A percentile compares a stretch with the other conserved stretches of the same genome.
phyloP scores from a whole-genome alignment of 805 yeast species.

The Starmerella sirachaensis region DNA sequence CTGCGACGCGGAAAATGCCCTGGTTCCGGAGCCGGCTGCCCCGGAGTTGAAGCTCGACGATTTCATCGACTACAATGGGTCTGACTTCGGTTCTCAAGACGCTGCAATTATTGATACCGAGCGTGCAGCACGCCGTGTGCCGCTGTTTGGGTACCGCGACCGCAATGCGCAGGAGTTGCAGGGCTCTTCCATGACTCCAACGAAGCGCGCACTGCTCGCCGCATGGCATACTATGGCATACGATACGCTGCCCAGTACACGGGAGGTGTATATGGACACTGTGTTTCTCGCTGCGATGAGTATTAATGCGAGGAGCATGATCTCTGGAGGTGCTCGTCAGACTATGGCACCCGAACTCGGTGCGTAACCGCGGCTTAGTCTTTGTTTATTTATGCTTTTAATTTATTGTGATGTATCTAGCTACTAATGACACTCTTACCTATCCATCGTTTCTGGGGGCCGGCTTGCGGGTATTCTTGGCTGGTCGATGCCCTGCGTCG shows the following conservation, averaged over 20 bases:
- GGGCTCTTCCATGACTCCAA: conserved; percentile 20
- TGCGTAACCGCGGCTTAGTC: no score
- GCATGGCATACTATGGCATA: conserved; percentile 24
- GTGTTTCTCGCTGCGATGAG: conserved; percentile 24
- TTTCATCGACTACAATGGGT: conserved; percentile 6
- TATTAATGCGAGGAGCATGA: conserved; percentile 23
- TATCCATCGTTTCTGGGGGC: no score
- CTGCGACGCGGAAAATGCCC: no score
- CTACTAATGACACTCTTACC: no score
- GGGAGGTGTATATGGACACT: conserved; percentile 21
- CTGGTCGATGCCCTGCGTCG: no score
- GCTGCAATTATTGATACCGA: not conserved
- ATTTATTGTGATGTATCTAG: no score
- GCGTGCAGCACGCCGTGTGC: not conserved
- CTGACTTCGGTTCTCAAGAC: not conserved
- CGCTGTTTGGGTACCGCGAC: conserved; percentile 6
- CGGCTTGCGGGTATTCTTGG: no score
- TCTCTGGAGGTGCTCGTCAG: conserved; percentile 27
- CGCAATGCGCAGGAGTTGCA: conserved; percentile 1
- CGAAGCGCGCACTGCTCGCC: conserved; percentile 21
- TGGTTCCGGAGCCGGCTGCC: no score
- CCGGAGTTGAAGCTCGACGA: conserved; percentile 8
- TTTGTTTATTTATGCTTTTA: no score
- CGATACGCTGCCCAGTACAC: conserved; percentile 13
- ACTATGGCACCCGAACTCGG: conserved; percentile 26